A percentile compares a stretch with the other conserved stretches of the same genome.
Evolutionary conservation across 2,329 filamentous ascomycete genomes (phyloP).

Genomic region (Sporothrix brunneoviolacea): DNA sequence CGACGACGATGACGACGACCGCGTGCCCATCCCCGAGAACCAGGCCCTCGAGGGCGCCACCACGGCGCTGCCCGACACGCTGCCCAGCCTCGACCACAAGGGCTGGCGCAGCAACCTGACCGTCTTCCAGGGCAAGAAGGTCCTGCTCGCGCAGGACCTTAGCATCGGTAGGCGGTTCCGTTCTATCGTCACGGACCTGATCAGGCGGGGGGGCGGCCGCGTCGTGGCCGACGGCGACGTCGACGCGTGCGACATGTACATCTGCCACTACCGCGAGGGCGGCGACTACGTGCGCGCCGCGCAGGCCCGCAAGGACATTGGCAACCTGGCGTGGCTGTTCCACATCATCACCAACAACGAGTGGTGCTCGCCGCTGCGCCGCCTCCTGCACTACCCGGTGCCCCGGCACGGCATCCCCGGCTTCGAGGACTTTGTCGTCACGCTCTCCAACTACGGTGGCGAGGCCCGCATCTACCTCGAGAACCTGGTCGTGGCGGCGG

Average conservation of each 20-base stretch:
- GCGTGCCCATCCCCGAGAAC: conserved; percentile 42
- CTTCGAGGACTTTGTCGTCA: conserved; percentile 71
- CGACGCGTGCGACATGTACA: conserved; percentile 69
- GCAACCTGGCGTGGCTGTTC: conserved; percentile 90
- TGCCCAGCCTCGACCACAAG: conserved; percentile 32
- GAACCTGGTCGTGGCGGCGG: conserved; percentile 77
- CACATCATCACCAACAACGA: conserved; percentile 81
- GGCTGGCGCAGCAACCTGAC: conserved; percentile 46
- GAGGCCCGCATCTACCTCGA: conserved; percentile 91
- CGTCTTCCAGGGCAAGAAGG: conserved; percentile 69
- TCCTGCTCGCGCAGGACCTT: conserved; percentile 73
- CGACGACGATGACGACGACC: conserved; percentile 4
- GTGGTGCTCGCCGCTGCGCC: conserved; percentile 78
- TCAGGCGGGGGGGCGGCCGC: conserved; percentile 63
- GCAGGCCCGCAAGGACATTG: conserved; percentile 72
- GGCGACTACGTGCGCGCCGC: conserved; percentile 70
- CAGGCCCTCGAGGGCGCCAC: conserved; percentile 62
- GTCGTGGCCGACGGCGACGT: conserved; percentile 60
- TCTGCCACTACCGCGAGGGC: conserved; percentile 83
- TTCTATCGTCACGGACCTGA: conserved; percentile 62
- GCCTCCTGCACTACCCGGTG: conserved; percentile 84
- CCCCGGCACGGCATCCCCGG: conserved; percentile 71
- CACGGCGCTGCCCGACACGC: conserved; percentile 36
- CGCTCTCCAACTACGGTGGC: conserved; percentile 91
- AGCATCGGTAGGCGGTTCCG: conserved; percentile 60